Conservation (phyloP, 192 early-diverging fungal species). For the Podila horticola region DNA sequence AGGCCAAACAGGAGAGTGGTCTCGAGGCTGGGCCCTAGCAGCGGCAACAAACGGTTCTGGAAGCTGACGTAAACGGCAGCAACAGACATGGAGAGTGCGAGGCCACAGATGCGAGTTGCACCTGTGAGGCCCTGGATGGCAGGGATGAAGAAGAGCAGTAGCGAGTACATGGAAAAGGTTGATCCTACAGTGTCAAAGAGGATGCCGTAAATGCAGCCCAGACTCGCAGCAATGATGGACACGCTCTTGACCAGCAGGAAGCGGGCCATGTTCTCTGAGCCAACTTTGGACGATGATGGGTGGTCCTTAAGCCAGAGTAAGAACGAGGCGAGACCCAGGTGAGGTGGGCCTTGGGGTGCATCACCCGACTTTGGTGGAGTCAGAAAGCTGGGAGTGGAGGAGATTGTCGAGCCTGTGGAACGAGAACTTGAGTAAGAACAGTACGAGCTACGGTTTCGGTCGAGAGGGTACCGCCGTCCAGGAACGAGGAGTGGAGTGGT, state of each 20-base stretch:
- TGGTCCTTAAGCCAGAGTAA: conserved; percentile 8
- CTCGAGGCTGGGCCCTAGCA: conserved; percentile 45
- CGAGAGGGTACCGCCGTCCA: neutral
- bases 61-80: conserved; percentile 18
- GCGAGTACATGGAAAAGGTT: conserved; percentile 21
- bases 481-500: neutral
- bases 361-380: neutral
- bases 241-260: conserved; percentile 10
- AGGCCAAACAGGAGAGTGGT: conserved; percentile 28
- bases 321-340: neutral
- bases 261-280: conserved; percentile 5
- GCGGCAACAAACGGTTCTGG: conserved; percentile 24
- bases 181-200: conserved; percentile 34
- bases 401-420: neutral
- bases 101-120: conserved; percentile 32
- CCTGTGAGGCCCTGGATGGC: conserved; percentile 43
- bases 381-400: neutral
- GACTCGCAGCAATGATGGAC: conserved; percentile 25
- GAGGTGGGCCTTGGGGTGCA: neutral
- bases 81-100: conserved; percentile 18
- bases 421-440: neutral
- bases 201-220: conserved; percentile 41
- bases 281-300: conserved; percentile 4
- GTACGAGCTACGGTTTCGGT: neutral
- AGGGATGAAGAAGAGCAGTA: conserved; percentile 42